Percentiles rank a stretch among this genome's conserved stretches.
phyloP scores from a whole-genome alignment of 768 basidiomycete genomes.

The Calocybe gangraenosa region DNA sequence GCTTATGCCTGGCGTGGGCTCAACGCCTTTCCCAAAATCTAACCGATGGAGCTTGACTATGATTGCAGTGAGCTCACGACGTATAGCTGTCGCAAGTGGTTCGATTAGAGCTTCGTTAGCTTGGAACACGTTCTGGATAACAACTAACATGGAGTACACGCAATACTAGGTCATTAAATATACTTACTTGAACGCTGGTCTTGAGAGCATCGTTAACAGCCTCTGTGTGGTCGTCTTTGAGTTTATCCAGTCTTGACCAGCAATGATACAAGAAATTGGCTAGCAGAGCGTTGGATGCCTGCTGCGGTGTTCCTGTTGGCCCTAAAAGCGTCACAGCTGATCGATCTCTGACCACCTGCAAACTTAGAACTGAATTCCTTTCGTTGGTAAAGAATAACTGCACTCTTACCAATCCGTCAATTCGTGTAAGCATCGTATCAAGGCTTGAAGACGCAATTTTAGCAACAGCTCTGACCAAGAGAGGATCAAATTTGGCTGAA shows the following conservation, averaged over 20 bases:
- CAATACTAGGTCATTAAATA: constrained; percentile 1
- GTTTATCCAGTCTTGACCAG: constrained; percentile 61
- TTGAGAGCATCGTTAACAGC: constrained; percentile 51
- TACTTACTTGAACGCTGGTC: constrained; percentile 55
- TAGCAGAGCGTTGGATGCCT: constrained; percentile 71
- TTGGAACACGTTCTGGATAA: constrained; percentile 42
- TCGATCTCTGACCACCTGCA: constrained; percentile 72
- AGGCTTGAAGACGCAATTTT: constrained; percentile 65
- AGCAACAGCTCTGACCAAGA: constrained; percentile 77
- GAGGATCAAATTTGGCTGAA: constrained; percentile 87
- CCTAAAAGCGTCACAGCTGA: constrained; percentile 73
- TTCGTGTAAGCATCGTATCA: constrained; percentile 59
- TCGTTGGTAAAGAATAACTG: not conserved
- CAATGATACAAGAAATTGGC: constrained; percentile 79
- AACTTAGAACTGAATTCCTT: not conserved
- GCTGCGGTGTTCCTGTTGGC: constrained; percentile 74
- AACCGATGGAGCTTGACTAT: constrained; percentile 81
- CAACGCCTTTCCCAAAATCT: constrained; percentile 71
- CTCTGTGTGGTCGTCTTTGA: constrained; percentile 64
- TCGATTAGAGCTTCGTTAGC: constrained; percentile 57
- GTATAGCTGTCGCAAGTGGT: constrained; percentile 63
- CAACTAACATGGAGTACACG: constrained; percentile 1
- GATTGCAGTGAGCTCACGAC: constrained; percentile 76
- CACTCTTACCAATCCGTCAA: constrained; percentile 64
- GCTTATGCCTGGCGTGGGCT: constrained; percentile 60